Evolutionary conservation across 179 eudicot genomes (phyloP), one percentile per base, ranked within the genome.

Genomic region (Gypsophila paniculata): DNA sequence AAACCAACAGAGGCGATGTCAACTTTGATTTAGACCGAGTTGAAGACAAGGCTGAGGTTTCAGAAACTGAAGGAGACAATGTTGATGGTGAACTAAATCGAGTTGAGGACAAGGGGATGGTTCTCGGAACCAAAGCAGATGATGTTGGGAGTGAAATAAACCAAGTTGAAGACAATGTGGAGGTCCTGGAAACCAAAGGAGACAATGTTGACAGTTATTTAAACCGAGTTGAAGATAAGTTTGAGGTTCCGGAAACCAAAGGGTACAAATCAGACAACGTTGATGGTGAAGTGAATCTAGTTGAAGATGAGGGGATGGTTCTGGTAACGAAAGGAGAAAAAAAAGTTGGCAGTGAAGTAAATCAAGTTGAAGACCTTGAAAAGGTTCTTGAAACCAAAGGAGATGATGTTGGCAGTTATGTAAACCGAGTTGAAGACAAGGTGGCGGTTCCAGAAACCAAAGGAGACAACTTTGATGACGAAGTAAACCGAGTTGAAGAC

Each of bases 211-310:
- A 48, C 25, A 19, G 8, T 73, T 22, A 26, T 21, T 8, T 52
- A 25, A 52, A 26, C 29, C 29, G 13, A 69, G 54, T 53, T 46
- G 81, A 68, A 13, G 60, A 60, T 26, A 53, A 62, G 66, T 46
- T 13, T 54, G 52, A 60, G 69, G 57, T 68, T 34, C 68, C 36
- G 29, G 71, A 6, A 53, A 70, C 25, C 25, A 11, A 0, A 8
- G 60, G n/a, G n/a, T n/a, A n/a, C n/a, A n/a, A n/a, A n/a, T n/a
- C 11, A n/a, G 60, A 18, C 9, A 26, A 55, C 4, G 19, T 23
- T 22, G 58, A 3, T 18, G 42, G 5, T 42, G 54, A 65, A 19
- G 32, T 42, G 18, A n/a, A 53, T 1, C 23, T 1, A 53, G 19
- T 53, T 17, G 62, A 22, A 8, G 34, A 63, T 25, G n/a, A 63